Percentiles rank a stretch among this genome's conserved stretches.
Evolutionary conservation across 2,329 filamentous ascomycete species (phyloP).

Genomic region (Ophiostoma sp.): DNA sequence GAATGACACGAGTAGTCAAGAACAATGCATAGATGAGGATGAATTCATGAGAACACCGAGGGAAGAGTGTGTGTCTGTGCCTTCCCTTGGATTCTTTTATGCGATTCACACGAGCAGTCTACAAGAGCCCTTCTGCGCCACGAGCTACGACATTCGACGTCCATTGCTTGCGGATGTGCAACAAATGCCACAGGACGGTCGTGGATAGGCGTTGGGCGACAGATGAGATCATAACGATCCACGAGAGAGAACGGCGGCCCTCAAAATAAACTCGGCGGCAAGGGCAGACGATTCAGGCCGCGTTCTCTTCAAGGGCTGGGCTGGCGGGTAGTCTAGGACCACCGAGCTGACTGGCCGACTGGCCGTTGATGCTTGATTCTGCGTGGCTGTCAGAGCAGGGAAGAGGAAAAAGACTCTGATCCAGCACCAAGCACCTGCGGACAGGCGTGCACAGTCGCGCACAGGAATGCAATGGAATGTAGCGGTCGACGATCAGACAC

Average conservation of each 20-base stretch:
- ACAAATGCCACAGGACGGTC: slow-evolving; percentile 12
- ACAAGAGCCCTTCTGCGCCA: not conserved
- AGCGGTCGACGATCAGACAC: not conserved
- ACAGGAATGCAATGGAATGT: slow-evolving; percentile 7
- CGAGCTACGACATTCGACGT: not conserved
- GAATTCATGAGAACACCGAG: not conserved
- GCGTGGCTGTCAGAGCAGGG: not conserved
- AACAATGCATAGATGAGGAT: too few species aligned
- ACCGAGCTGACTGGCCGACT: not conserved
- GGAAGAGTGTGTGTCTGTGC: slow-evolving; percentile 3
- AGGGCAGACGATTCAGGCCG: slow-evolving; percentile 2
- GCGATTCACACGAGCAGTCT: not conserved
- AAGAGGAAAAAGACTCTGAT: not conserved
- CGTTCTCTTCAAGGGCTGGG: not conserved
- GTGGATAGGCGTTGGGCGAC: not conserved
- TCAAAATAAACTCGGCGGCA: slow-evolving; percentile 3
- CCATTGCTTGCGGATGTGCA: not conserved
- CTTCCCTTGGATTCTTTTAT: slow-evolving; percentile 15
- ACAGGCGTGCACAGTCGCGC: not conserved
- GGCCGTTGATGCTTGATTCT: not conserved
- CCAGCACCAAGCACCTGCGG: not conserved
- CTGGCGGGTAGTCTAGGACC: not conserved
- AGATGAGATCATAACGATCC: not conserved
- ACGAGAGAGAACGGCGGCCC: not conserved
- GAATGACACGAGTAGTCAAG: not conserved